These are phyloP conservation scores for Epichloe gansuensis DNA, from an alignment of 2,329 filamentous ascomycete species.

Conservation along the genomic window DNA sequence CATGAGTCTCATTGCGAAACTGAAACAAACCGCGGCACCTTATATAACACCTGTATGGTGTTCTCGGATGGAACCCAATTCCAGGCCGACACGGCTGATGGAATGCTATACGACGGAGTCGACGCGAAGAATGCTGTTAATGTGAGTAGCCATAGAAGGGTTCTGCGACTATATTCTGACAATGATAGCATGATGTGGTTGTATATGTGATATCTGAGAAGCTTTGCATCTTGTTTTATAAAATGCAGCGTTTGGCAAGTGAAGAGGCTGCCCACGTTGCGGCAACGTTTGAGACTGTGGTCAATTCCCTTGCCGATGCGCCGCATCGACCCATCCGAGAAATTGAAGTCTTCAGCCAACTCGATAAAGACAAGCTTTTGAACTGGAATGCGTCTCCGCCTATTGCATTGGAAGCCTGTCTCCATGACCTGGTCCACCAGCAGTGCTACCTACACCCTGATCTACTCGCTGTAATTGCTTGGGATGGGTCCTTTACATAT, in stretches of 20 bases:
- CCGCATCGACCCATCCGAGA: not conserved
- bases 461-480: conserved; percentile 2
- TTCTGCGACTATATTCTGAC: too few relatives aligned
- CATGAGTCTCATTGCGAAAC: not conserved
- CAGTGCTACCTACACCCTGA: not conserved
- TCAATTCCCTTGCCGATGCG: not conserved
- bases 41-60: not conserved
- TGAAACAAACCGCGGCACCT: not conserved
- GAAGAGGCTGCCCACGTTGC: not conserved
- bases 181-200: not conserved
- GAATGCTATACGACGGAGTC: too few relatives aligned
- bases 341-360: not conserved
- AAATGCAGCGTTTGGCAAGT: not conserved
- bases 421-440: not conserved
- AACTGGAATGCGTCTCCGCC: not conserved
- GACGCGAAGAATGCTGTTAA: not conserved
- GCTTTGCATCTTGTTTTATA: not conserved
- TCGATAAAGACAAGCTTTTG: not conserved
- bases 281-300: not conserved
- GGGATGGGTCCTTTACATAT: conserved; percentile 6
- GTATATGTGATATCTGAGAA: not conserved
- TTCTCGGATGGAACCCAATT: too few relatives aligned
- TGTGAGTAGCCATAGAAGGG: not conserved
- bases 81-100: too few relatives aligned
- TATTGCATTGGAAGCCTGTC: not conserved